Base-by-base conservation (phyloP, 2,329 filamentous ascomycete genomes). In the Clonostachys byssicola region DNA sequence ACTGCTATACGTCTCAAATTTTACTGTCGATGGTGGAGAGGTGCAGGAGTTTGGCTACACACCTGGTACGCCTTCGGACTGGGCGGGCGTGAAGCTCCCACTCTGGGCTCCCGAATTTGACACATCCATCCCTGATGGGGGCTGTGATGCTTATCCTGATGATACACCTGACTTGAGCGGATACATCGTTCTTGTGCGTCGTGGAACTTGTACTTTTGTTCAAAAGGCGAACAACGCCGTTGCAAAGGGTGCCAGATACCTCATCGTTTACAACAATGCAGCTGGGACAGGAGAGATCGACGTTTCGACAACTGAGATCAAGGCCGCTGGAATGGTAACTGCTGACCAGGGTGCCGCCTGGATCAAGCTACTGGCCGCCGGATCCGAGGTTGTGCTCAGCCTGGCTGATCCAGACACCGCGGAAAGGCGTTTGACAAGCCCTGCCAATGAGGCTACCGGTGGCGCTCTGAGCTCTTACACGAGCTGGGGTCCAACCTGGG, bases 401-500 rank as follows among this genome's bases (percentile, higher is more conserved):
- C 73, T 81, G 66, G 58, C 61, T 1, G 67, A 73, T 47, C 66
- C 70, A 1, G 42, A 54, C 1, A 65, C 67, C 5, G 64, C 69
- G 16, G 51, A 60, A 23, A 56, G 59, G 44, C 60, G 64, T 20
- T 55, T 75, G n/a, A 50, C 55, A 33, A 54, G 62, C 41, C 49
- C 54, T 34, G 36, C 52, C 44, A 80, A 80, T 61, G 62, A 59
- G 2, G 44, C 54, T 1, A 75, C 72, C 0, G 77, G 74, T 2
- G 81, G 81, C 7, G 75, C 71, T 42, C 57, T 77, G 34, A 80
- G 74, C 55, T 62, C 60, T 6, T 83, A 67, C 59, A 79, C 75
- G 40, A 76, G 73, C 6, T 85, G 80, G 81, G 81, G 81, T 8
- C 81, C 81, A 3, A 80, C 74, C 4, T 83, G 72, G 59, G 80